Evolutionary conservation across 1,284 basidiomycete genomes (phyloP), one percentile per base, ranked within the genome.

Genomic region (Puccinia polysora): DNA sequence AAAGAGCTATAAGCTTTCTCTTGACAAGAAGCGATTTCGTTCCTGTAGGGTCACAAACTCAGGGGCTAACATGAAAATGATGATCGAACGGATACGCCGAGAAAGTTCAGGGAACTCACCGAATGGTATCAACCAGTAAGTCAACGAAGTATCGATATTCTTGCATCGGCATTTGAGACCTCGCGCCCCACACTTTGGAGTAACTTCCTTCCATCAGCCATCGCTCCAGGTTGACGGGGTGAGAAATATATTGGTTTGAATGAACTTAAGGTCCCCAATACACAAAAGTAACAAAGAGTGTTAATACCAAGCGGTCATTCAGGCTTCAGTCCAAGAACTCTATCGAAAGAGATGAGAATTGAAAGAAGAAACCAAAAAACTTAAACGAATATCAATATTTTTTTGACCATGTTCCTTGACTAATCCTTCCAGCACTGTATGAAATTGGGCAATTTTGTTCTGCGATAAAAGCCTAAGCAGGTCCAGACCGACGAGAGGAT

Each of bases 121-220:
- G 49, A 55, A 68, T 68, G 2, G 65, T 68, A 38, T 59, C 65
- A 6, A 68, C 65, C 12, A 68, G 52, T 18, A 68, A 32, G 55
- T 68, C 55, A 23, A 69, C 40, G 32, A 69, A 69, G 15, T 69
- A 59, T 25, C 52, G 55, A 40, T 72, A 65, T 45, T 72, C 69
- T 40, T 72, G 59, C 59, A 65, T 65, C 32, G 59, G 69, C 47
- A 65, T 91, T 77, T 92, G 87, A 75, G 90, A 88, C 76, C 92
- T 86, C 50, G 94, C 92, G 76, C 90, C 87, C 91, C 95, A 99
- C 2, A 98, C 94, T 80, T 97, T 96, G 80, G 90, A 92, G 80
- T 98, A 99, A 78, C 89, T 89, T 43, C 95, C 95, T 80, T 98
- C 96, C 95, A 99, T 98, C 73, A 98, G 84, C 91, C 94, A 97